Evolutionary conservation across 768 basidiomycete species (phyloP).

Genomic region (Lyophyllum atratum): DNA sequence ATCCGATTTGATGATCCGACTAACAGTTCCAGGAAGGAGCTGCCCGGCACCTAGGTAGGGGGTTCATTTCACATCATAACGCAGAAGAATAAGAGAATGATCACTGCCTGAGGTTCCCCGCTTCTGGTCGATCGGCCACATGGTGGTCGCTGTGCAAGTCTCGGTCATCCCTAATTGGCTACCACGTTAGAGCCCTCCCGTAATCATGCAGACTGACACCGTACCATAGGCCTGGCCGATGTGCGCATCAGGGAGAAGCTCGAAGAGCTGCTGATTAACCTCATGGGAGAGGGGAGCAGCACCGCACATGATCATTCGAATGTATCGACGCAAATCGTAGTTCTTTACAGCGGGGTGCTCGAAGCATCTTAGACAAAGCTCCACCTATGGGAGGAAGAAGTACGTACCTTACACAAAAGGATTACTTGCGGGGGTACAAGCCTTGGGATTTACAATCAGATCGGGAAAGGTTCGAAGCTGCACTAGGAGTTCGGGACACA

Average conservation of each 20-base stretch:
- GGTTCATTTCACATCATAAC: background rate
- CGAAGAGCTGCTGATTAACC: constrained; percentile 48
- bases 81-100: background rate
- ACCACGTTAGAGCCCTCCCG: background rate
- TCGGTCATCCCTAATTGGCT: constrained; percentile 62
- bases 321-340: constrained; percentile 42
- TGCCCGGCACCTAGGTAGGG: constrained; percentile 47
- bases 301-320: constrained; percentile 55
- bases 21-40: constrained; percentile 55
- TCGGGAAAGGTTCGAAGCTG: background rate
- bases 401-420: constrained; percentile 55
- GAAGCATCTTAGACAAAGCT: background rate
- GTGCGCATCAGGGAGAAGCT: constrained; percentile 51
- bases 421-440: constrained; percentile 61
- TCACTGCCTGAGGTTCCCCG: constrained; percentile 55
- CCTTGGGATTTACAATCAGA: constrained; percentile 24
- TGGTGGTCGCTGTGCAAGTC: constrained; percentile 50
- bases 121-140: constrained; percentile 49
- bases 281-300: constrained; percentile 61
- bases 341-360: constrained; percentile 56
- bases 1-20: constrained; percentile 57
- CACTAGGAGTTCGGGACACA: background rate
- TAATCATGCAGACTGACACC: background rate
- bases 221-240: constrained; percentile 63
- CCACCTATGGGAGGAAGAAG: background rate